These are phyloP conservation scores for Colletotrichum salicis DNA, from an alignment of 2,329 filamentous ascomycete species.

Conservation along the genomic window DNA sequence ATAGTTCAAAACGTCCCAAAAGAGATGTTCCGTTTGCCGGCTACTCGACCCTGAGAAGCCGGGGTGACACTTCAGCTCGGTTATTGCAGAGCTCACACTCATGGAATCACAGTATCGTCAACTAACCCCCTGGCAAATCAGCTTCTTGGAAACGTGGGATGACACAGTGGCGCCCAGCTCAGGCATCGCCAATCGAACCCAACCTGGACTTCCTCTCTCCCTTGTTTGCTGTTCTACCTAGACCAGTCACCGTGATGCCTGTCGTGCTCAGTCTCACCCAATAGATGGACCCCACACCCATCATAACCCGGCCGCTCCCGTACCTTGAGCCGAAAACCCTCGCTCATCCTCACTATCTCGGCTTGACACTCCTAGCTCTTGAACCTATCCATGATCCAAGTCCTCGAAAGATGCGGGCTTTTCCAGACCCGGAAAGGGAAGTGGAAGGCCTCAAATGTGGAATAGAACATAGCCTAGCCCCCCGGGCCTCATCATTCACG, in stretches of 20 bases:
- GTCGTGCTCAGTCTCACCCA: constrained; percentile 4
- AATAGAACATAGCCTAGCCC: background rate
- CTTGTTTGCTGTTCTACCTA: background rate
- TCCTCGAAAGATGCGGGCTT: background rate
- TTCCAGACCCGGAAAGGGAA: background rate
- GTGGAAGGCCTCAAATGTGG: background rate
- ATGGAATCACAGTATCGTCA: too few species aligned
- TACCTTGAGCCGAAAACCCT: constrained; percentile 17
- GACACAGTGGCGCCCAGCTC: background rate
- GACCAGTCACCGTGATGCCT: background rate
- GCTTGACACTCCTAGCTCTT: background rate
- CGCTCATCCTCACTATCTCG: background rate
- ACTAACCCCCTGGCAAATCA: background rate
- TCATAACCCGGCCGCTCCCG: constrained; percentile 28
- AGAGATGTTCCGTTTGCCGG: constrained; percentile 19
- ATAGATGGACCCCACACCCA: background rate
- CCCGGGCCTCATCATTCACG: background rate
- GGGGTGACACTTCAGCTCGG: constrained; percentile 9
- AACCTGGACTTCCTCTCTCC: background rate
- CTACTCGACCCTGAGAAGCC: constrained; percentile 23
- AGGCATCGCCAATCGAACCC: background rate
- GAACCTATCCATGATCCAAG: background rate
- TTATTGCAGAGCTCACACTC: background rate
- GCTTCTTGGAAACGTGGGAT: background rate
- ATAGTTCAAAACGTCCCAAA: background rate